These are phyloP conservation scores for Tephrocybe sp. DNA, from an alignment of 768 basidiomycete genomes.

Conservation along the genomic window DNA sequence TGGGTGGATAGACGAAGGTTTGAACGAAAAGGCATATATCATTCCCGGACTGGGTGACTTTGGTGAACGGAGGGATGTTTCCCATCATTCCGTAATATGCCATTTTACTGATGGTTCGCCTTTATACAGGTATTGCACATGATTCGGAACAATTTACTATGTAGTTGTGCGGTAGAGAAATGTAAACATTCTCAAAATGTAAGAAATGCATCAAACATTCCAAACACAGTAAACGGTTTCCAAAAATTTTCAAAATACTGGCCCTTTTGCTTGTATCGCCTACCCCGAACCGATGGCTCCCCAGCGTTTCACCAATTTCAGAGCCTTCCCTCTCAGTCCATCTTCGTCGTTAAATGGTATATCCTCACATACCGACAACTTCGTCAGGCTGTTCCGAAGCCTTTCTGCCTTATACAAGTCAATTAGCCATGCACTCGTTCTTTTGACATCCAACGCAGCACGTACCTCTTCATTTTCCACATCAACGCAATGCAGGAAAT, in stretches of 20 bases:
- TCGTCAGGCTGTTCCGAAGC: conserved; percentile 8
- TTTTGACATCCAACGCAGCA: not conserved
- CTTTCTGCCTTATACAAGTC: not conserved
- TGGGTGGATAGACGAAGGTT: conserved; percentile 92
- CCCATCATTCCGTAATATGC: not conserved
- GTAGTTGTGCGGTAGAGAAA: no score
- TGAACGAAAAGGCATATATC: conserved; percentile 90
- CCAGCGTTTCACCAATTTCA: conserved; percentile 4
- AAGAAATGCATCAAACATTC: not conserved
- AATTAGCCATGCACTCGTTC: not conserved
- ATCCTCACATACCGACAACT: conserved; percentile 8
- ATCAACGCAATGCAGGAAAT: not conserved
- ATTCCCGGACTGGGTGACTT: conserved; percentile 98
- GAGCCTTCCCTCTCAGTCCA: conserved; percentile 7
- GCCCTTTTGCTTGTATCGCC: not conserved
- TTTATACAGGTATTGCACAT: conserved; percentile 10
- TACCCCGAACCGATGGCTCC: not conserved
- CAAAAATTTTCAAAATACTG: not conserved
- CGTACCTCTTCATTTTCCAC: conserved; percentile 5
- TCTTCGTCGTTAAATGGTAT: conserved; percentile 14
- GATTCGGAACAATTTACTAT: not conserved
- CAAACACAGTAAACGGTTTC: no score
- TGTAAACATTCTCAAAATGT: not conserved
- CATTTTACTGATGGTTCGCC: not conserved
- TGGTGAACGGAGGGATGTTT: conserved; percentile 75